phyloP scores from a whole-genome alignment of 306 rosid species.

The Gleditsia sinensis region DNA sequence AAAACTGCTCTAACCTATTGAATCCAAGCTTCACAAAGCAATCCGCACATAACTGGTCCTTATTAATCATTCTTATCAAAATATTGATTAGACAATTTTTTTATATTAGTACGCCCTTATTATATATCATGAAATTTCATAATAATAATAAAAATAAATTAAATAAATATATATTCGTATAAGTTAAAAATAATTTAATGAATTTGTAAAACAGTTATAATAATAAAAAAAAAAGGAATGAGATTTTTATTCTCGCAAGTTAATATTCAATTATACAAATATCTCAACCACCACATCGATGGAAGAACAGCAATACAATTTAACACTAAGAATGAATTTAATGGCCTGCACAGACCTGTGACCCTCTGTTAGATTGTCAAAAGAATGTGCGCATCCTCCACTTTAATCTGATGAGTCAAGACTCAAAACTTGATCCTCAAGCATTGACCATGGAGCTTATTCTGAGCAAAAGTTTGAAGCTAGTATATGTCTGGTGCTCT shows the following conservation, averaged over 20 bases:
- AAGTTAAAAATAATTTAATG: too few species aligned
- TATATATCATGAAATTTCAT: too few species aligned
- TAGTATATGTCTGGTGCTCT: neutral
- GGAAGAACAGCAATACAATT: neutral
- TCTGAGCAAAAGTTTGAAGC: slow-evolving; percentile 28
- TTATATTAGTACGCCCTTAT: too few species aligned
- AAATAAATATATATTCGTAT: too few species aligned
- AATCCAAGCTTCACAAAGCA: too few species aligned
- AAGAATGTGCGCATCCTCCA: neutral
- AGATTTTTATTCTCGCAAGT: neutral
- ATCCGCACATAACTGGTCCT: too few species aligned
- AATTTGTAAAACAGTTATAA: neutral
- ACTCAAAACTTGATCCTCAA: slow-evolving; percentile 37
- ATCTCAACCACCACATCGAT: neutral
- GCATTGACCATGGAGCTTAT: slow-evolving; percentile 13
- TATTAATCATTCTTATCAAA: too few species aligned
- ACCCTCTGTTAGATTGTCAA: neutral
- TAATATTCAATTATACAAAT: neutral
- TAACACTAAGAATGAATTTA: neutral
- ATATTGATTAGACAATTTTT: too few species aligned
- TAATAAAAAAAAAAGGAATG: neutral
- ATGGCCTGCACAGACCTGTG: neutral
- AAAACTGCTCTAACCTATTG: too few species aligned
- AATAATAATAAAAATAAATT: too few species aligned
- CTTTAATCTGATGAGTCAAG: slow-evolving; percentile 23